These are phyloP conservation scores for Eragrostis curvula DNA, from an alignment of 176 grass and related monocot species.

Conservation along the genomic window DNA sequence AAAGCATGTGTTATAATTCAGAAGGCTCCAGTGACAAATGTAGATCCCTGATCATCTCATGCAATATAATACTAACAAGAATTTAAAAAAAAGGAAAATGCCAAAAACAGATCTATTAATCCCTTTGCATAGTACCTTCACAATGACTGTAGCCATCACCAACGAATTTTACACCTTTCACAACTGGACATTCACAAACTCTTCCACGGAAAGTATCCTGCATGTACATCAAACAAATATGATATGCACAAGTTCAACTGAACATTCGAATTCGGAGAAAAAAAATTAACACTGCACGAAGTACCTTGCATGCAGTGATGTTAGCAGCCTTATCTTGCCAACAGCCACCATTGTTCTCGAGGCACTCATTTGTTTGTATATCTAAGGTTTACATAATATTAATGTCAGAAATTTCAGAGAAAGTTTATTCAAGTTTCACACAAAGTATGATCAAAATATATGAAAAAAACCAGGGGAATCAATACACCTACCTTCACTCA, in stretches of 20 bases:
- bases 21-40: neutral
- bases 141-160: constrained; percentile 96
- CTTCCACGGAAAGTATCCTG: constrained; percentile 95
- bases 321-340: constrained; percentile 91
- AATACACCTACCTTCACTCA: constrained; percentile 68
- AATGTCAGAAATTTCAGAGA: neutral
- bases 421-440: neutral
- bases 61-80: constrained; percentile 3
- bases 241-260: constrained; percentile 21
- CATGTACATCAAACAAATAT: constrained; percentile 32
- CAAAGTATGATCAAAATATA: constrained; percentile 5
- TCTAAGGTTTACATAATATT: constrained; percentile 45
- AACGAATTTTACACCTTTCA: constrained; percentile 83
- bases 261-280: constrained; percentile 3
- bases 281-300: constrained; percentile 26
- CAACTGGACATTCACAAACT: constrained; percentile 83
- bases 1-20: neutral
- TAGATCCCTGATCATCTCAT: neutral
- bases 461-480: neutral
- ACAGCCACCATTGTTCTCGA: constrained; percentile 96
- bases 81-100: neutral
- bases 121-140: constrained; percentile 66
- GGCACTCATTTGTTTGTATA: constrained; percentile 97
- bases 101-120: neutral
- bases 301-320: constrained; percentile 97